Evolutionary conservation across 768 basidiomycete genomes (phyloP), one percentile per base, ranked within the genome.

Genomic region (Trametes maxima): DNA sequence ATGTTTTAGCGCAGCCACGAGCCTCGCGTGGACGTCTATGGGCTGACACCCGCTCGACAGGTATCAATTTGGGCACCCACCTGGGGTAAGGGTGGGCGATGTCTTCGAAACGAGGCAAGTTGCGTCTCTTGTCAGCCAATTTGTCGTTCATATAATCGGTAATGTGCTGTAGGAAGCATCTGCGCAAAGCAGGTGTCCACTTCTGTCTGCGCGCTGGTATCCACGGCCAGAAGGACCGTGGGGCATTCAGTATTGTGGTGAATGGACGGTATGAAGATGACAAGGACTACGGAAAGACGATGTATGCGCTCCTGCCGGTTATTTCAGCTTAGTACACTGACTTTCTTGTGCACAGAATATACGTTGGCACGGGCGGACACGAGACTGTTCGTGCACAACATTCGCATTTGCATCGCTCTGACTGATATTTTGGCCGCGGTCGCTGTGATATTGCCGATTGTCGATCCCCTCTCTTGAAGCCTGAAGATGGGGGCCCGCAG

Each of bases 191-290:
- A 3, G 59, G 53, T 11, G 65, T 66, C 1, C 65, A 66, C 43
- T 42, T 51, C 2, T 24, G 21, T 10, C 48, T 60, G 7, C 37
- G 62, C 4, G 43, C 52, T 3, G 66, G 66, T 6, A 67, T 67
- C 3, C 56, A 49, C 22, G 66, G 66, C 5, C 40, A 35, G 22
- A 37, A 60, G 35, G 45, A 51, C 17, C 14, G 39, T 10, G 66
- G 66, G 2, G 63, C 64, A 5, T 65, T 36, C 37, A 65, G 64
- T 50, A 53, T 67, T 36, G 64, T 59, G 11, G 39, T 67, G 54
- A 56, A 60, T 0, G 64, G 57, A 0, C 48, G 46, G 14, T 67
- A 67, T 40, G 64, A 65, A 40, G 64, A 67, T 36, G 66, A 67
- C 40, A 25, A 19, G 1, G 66, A 67, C 40, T 14, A 54, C 5